Base-by-base conservation (phyloP, 2,329 filamentous ascomycete genomes). In the Colletotrichum australisinense region DNA sequence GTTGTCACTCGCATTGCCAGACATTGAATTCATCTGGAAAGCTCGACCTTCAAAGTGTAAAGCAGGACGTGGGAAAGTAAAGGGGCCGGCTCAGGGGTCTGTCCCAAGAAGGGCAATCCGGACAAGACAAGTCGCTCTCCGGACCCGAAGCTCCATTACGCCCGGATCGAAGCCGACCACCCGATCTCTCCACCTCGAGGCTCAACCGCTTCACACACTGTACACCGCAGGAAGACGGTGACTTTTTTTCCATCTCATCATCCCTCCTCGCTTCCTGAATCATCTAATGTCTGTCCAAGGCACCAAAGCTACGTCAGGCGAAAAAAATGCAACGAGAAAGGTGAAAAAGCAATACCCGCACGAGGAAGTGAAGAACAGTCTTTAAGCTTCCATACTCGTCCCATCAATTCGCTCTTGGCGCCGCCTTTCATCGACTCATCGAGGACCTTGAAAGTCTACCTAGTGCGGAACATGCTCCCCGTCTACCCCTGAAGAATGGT, bases 131-230 rank as follows among this genome's bases (percentile, higher is more conserved):
- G 35, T 35, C 46, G 46, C 55, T 49, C 46, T 38, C 71, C 67
- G 71, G 67, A 53, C 71, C 71, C 71, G 71, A 73, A 32, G 59
- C 42, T 65, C 46, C 19, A 60, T 28, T n/a, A 11, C 55, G 52
- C 30, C 63, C 32, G 52, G 32, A n/a, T 60, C 49, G 16, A 69
- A 49, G 28, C 70, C 46, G 66, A 69, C 22, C 62, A 38, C 28
- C 46, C 46, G 46, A 64, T 64, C 49, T 55, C 49, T 49, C 38
- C 22, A 42, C 35, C 30, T 14, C n/a, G n/a, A 56, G 53, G 53
- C 26, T 26, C 53, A 24, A 56, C 32, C 35, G 42, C 32, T 28
- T 56, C 28, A 56, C 53, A 56, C 32, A 30, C 19, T 16, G 9
- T 22, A 35, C 32, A 35, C 32, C 30, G 63, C 28, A 55, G 30